Conservation (phyloP, 1,139 yeast genomes). For the Zygotorulaspora mrakii region DNA sequence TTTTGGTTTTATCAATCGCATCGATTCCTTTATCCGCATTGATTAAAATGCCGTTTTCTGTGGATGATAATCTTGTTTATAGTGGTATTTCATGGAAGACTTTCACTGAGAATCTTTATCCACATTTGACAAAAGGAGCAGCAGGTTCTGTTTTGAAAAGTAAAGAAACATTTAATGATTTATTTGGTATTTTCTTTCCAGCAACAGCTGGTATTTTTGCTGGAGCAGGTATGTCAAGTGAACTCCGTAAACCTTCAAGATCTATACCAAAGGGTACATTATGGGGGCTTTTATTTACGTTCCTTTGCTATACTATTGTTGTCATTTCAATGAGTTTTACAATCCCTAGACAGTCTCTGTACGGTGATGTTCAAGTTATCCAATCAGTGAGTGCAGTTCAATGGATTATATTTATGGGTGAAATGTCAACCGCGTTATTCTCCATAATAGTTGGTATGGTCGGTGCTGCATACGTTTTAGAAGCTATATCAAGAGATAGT, state of each 20-base stretch:
- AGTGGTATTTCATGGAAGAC: slow-evolving; percentile 74
- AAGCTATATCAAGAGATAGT: slow-evolving; percentile 85
- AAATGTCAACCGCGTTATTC: slow-evolving; percentile 81
- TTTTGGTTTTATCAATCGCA: slow-evolving; percentile 67
- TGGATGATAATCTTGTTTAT: slow-evolving; percentile 49
- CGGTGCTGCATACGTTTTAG: slow-evolving; percentile 86
- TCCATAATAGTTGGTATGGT: slow-evolving; percentile 92
- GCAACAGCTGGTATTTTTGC: slow-evolving; percentile 98
- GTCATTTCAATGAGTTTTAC: slow-evolving; percentile 75
- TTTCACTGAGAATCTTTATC: slow-evolving; percentile 60
- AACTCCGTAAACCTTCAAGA: slow-evolving; percentile 73
- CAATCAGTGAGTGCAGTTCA: slow-evolving; percentile 75
- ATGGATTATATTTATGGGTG: slow-evolving; percentile 77
- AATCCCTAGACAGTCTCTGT: slow-evolving; percentile 71
- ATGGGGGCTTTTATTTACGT: slow-evolving; percentile 73
- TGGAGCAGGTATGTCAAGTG: slow-evolving; percentile 99
- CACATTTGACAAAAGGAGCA: slow-evolving; percentile 81
- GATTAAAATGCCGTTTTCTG: slow-evolving; percentile 54
- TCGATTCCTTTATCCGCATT: slow-evolving; percentile 79
- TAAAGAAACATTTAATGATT: slow-evolving; percentile 71
- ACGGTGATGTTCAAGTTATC: slow-evolving; percentile 75
- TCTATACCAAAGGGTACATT: slow-evolving; percentile 90
- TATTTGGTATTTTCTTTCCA: slow-evolving; percentile 94
- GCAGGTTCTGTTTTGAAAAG: slow-evolving; percentile 75
- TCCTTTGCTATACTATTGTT: slow-evolving; percentile 67